Evolutionary conservation across 257 asterid species (phyloP).

Genomic region (Ligustrum vulgare): DNA sequence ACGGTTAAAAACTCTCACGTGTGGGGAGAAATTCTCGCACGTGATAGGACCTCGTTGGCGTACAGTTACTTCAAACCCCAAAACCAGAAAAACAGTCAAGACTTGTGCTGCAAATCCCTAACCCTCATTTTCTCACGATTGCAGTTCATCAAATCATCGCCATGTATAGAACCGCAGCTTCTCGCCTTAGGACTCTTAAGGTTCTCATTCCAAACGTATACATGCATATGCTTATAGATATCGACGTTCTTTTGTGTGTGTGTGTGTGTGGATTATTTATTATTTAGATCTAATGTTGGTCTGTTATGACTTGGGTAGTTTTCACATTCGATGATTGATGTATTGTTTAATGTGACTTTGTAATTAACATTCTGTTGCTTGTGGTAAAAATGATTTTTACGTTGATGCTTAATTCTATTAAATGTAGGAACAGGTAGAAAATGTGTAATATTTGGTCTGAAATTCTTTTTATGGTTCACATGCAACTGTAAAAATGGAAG

Average conservation of each 20-base stretch:
- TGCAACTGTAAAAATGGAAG: not conserved
- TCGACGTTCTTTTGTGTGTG: not conserved
- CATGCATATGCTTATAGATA: not conserved
- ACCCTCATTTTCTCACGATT: conserved; percentile 14
- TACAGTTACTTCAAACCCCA: not conserved
- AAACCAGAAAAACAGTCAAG: not conserved
- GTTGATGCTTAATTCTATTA: not conserved
- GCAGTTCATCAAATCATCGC: conserved; percentile 12
- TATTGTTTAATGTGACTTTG: not conserved
- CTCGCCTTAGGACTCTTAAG: conserved; percentile 67
- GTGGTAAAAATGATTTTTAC: conserved; percentile 3
- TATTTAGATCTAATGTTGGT: not conserved
- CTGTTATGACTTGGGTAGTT: not conserved
- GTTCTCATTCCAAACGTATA: conserved; percentile 30
- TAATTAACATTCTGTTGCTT: not conserved
- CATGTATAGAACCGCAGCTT: conserved; percentile 71
- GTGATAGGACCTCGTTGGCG: conserved; percentile 39
- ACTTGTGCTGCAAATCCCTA: conserved; percentile 6
- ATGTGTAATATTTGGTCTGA: not conserved
- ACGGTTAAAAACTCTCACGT: not conserved
- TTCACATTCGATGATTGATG: not conserved
- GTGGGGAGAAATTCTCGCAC: conserved; percentile 23
- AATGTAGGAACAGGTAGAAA: conserved; percentile 10
- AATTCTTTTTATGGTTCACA: not conserved
- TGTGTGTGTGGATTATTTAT: not conserved